Conservation (phyloP, 1,284 basidiomycete species). For the Ustilago lituana region DNA sequence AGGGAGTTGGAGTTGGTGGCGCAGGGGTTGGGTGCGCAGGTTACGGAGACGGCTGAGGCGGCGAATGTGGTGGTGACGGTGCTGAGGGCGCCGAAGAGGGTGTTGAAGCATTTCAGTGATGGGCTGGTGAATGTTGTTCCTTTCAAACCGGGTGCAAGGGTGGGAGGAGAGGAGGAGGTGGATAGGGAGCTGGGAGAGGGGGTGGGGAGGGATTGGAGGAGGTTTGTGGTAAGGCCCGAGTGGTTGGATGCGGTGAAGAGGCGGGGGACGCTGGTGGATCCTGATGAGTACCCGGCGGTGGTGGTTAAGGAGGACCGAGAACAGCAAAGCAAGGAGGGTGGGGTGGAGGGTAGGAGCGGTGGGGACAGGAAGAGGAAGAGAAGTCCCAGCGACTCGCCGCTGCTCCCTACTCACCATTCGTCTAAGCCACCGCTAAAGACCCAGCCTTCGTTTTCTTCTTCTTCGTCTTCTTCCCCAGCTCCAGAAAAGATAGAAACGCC, state of each 20-base stretch:
- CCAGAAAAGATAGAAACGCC: too few relatives aligned
- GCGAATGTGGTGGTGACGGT: constrained; percentile 41
- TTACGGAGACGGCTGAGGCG: constrained; percentile 11
- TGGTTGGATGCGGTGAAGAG: constrained; percentile 28
- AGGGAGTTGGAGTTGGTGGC: constrained; percentile 12
- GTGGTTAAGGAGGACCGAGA: constrained; percentile 3
- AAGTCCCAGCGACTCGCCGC: constrained; percentile 20
- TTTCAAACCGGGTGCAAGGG: neutral
- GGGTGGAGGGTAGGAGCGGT: too few relatives aligned
- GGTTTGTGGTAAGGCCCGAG: constrained; percentile 32
- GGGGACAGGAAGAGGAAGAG: constrained; percentile 16
- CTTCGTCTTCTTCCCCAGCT: neutral
- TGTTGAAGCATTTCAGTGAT: constrained; percentile 30
- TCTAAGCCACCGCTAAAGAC: neutral
- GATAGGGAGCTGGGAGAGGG: constrained; percentile 11
- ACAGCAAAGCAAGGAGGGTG: too few relatives aligned
- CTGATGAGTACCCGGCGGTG: constrained; percentile 33
- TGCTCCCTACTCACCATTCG: constrained; percentile 3
- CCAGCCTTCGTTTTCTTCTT: neutral
- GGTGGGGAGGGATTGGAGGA: constrained; percentile 28
- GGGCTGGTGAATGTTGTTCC: constrained; percentile 16
- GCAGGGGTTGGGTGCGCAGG: constrained; percentile 34
- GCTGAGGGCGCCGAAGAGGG: constrained; percentile 37
- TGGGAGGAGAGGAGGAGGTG: constrained; percentile 2
- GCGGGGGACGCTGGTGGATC: constrained; percentile 33